These are phyloP conservation scores for Monilinia aucupariae DNA, from an alignment of 2,329 filamentous ascomycete species.

Conservation along the genomic window DNA sequence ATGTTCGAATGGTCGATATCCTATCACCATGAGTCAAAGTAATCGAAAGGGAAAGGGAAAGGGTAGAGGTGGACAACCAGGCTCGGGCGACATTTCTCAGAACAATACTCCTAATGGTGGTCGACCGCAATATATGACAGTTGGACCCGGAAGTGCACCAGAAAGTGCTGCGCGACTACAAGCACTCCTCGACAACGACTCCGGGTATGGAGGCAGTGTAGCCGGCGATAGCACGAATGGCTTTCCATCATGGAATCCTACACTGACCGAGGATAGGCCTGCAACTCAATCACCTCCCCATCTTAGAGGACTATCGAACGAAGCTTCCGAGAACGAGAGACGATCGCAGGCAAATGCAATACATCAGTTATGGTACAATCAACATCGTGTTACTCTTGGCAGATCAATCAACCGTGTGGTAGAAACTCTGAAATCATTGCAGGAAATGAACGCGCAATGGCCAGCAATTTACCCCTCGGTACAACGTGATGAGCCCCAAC, in stretches of 20 bases:
- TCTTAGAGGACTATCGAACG: slow-evolving; percentile 26
- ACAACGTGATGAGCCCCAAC: slow-evolving; percentile 50
- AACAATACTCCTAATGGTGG: slow-evolving; percentile 15
- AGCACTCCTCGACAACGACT: slow-evolving; percentile 78
- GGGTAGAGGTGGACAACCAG: slow-evolving; percentile 20
- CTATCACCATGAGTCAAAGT: slow-evolving; percentile 53
- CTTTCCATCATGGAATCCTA: slow-evolving; percentile 41
- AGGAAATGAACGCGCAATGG: slow-evolving; percentile 87
- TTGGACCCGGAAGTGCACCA: slow-evolving; percentile 75
- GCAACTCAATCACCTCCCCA: slow-evolving; percentile 39
- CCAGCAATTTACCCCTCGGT: slow-evolving; percentile 92
- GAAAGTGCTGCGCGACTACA: slow-evolving; percentile 77
- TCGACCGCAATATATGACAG: slow-evolving; percentile 73
- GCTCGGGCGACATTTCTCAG: slow-evolving; percentile 18
- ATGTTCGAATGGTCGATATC: slow-evolving; percentile 23
- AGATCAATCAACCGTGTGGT: slow-evolving; percentile 83
- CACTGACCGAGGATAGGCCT: slow-evolving; percentile 44
- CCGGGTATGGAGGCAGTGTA: slow-evolving; percentile 82
- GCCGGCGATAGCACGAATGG: slow-evolving; percentile 53
- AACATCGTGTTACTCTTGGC: slow-evolving; percentile 80
- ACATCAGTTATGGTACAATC: slow-evolving; percentile 91
- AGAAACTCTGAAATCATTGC: slow-evolving; percentile 74
- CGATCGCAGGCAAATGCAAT: slow-evolving; percentile 73
- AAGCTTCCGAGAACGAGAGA: slow-evolving; percentile 55
- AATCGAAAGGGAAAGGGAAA: slow-evolving; percentile 49